Percentiles rank a stretch among this genome's conserved stretches.
Conservation (phyloP, 2,329 filamentous ascomycete genomes). For the Fusarium sp. region DNA sequence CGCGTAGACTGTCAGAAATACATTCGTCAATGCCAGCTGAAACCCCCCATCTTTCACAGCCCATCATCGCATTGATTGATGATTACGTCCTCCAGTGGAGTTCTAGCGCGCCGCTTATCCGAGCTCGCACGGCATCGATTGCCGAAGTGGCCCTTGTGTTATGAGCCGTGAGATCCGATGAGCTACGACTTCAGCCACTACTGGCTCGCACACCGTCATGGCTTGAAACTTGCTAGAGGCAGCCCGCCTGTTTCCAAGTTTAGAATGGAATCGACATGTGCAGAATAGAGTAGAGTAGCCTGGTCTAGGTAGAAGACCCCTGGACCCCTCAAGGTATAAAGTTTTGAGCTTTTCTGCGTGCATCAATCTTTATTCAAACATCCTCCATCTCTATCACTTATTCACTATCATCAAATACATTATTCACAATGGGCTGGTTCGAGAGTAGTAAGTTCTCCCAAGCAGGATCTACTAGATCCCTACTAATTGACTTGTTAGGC, state of each 20-base stretch:
- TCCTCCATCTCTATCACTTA: background rate
- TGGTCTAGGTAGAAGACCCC: background rate
- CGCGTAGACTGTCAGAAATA: background rate
- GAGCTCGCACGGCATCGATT: constrained; percentile 23
- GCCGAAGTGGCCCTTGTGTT: constrained; percentile 14
- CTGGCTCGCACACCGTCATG: background rate
- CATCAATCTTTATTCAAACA: background rate
- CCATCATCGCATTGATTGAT: background rate
- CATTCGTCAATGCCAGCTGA: background rate
- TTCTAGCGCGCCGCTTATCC: constrained; percentile 31
- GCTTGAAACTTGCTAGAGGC: background rate
- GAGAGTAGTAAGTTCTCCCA: background rate
- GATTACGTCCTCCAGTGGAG: constrained; percentile 14
- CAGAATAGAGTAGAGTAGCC: background rate
- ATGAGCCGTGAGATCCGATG: constrained; percentile 37
- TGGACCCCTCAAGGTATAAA: constrained; percentile 16
- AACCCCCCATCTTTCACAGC: background rate
- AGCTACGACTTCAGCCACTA: background rate
- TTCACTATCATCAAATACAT: background rate
- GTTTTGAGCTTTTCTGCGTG: background rate
- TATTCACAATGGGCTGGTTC: constrained; percentile 31
- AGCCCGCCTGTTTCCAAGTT: background rate
- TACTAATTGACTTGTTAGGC: constrained; percentile 15
- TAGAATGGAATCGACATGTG: background rate
- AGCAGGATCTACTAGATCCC: accelerated